Percentiles rank a stretch among this genome's conserved stretches.
Conservation (phyloP, 169 alveolate species). For the Babesia gibsoni region DNA sequence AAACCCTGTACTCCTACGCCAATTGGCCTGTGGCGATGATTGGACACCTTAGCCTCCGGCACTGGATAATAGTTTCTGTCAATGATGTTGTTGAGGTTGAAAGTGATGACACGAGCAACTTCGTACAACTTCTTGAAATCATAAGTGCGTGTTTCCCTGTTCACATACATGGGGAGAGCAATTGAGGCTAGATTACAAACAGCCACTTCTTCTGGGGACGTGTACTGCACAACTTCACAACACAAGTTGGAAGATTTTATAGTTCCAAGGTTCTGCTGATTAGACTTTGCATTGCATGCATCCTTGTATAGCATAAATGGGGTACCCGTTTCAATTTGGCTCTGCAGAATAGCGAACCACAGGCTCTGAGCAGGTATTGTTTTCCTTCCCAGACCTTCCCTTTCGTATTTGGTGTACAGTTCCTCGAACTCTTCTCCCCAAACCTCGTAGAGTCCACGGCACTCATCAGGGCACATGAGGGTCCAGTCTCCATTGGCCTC, state of each 20-base stretch:
- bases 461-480: conserved; percentile 97
- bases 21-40: conserved; percentile 96
- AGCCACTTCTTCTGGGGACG: conserved; percentile 97
- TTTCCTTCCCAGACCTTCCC: conserved; percentile 88
- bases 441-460: conserved; percentile 91
- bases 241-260: conserved; percentile 94
- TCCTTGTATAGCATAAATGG: conserved; percentile 97
- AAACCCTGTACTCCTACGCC: conserved; percentile 99
- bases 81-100: conserved; percentile 92
- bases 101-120: conserved; percentile 89
- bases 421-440: conserved; percentile 95
- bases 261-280: conserved; percentile 97
- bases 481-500: conserved; percentile 93
- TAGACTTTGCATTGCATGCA: conserved; percentile 92
- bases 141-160: conserved; percentile 64
- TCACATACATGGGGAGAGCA: conserved; percentile 84
- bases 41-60: conserved; percentile 90
- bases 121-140: conserved; percentile 81
- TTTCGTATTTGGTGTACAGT: conserved; percentile 87
- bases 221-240: conserved; percentile 96
- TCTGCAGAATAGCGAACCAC: conserved; percentile 94
- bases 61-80: conserved; percentile 96
- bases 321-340: conserved; percentile 98
- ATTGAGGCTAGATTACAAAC: conserved; percentile 98
- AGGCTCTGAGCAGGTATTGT: conserved; percentile 93